Base-by-base conservation (phyloP, 345 rosid genomes). In the Geranium rotundifolium region DNA sequence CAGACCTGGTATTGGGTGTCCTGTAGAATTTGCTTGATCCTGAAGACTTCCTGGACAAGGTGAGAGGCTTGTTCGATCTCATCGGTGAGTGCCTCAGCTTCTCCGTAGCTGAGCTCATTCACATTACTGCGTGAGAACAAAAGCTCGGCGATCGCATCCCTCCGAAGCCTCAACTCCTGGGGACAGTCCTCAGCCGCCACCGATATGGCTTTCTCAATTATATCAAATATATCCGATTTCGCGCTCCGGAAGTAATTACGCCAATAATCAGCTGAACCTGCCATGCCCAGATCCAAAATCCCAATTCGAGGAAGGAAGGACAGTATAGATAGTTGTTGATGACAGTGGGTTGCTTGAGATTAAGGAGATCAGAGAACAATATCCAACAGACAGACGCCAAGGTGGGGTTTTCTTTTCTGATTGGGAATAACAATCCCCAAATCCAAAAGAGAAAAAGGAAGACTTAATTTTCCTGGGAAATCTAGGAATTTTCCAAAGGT, bases 181-280 rank as follows among this genome's bases (percentile, higher is more conserved):
- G 98, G 98, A 34, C 82, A 87, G 79, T 92, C 98, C 0, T 74
- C 62, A 63, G 89, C 93, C 1, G 98, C 98, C 9, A 92, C 96
- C 68, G 70, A 65, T 66, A 92, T 85, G n/a, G 93, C 96, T 29
- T 79, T 76, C 63, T 89, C 87, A 62, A 92, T 87, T 63, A 92
- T 78, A 59, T 70, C 88, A 37, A 93, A 93, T 2, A 93, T 85
- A 62, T 85, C 88, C 3, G 82, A 81, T 67, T 79, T 83, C 17
- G 86, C 82, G 17, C 79, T 67, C 60, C 85, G 76, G 71, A 91
- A 91, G 81, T 79, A 91, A 39, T 81, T 69, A 63, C 96, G 82
- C 98, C 98, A 91, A 65, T 70, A 71, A 52, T 87, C 95, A 23
- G 84, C 54, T 37, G 88, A 62, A 58, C 49, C 66, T 1, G 77